These are phyloP conservation scores for Clarireedia paspali DNA, from an alignment of 2,329 filamentous ascomycete genomes.

Conservation along the genomic window DNA sequence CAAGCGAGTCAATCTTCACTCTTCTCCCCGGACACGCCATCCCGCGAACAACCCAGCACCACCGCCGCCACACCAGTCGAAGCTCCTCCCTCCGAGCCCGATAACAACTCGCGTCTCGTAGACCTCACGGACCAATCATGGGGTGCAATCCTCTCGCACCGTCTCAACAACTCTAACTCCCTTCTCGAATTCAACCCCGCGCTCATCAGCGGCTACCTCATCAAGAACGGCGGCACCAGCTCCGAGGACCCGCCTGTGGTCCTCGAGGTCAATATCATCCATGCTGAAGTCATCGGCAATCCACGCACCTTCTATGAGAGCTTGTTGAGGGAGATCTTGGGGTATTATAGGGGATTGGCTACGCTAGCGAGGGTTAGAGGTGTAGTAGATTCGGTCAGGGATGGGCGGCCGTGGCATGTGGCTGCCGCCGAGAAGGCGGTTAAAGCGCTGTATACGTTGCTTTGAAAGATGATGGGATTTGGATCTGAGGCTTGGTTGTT, in stretches of 20 bases:
- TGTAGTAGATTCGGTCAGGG: slow-evolving; percentile 48
- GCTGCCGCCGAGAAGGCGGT: slow-evolving; percentile 63
- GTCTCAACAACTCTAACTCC: slow-evolving; percentile 51
- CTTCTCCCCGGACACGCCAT: slow-evolving; percentile 47
- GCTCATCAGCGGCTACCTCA: slow-evolving; percentile 56
- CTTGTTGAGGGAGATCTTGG: slow-evolving; percentile 62
- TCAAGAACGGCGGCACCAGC: slow-evolving; percentile 52
- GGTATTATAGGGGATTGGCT: slow-evolving; percentile 59
- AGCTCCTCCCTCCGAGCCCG: slow-evolving; percentile 41
- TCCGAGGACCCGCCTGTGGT: slow-evolving; percentile 50
- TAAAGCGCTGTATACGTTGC: slow-evolving; percentile 54
- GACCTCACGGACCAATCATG: slow-evolving; percentile 70
- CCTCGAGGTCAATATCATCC: slow-evolving; percentile 59
- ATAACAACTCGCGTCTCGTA: slow-evolving; percentile 60
- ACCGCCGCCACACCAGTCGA: slow-evolving; percentile 29
- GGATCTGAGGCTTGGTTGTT: neutral
- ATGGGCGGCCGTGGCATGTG: slow-evolving; percentile 71
- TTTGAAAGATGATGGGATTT: slow-evolving; percentile 36
- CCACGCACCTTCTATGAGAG: slow-evolving; percentile 44
- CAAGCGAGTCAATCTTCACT: slow-evolving; percentile 40
- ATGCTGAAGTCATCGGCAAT: slow-evolving; percentile 35
- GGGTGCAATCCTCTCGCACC: slow-evolving; percentile 63
- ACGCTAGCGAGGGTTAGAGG: slow-evolving; percentile 62
- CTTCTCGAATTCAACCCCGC: slow-evolving; percentile 48
- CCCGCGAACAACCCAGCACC: slow-evolving; percentile 16